Percentiles rank a stretch among this genome's conserved stretches.
Evolutionary conservation across 2,329 filamentous ascomycete genomes (phyloP).

Genomic region (Aspergillus brasiliensis): DNA sequence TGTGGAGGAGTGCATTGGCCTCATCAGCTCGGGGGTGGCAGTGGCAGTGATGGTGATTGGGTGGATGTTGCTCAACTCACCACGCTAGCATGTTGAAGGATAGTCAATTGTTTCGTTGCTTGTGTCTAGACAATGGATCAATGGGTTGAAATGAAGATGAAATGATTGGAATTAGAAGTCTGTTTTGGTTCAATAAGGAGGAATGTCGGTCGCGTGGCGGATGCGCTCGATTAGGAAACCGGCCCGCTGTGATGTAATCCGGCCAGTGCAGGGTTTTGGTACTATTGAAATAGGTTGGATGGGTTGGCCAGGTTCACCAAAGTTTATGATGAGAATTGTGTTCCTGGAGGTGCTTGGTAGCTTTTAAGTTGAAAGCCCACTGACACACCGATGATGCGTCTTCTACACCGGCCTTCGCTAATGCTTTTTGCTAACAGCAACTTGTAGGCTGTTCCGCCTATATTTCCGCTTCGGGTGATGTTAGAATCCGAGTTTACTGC

Average conservation of each 20-base stretch:
- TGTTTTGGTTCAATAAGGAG: neutral
- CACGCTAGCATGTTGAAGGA: neutral
- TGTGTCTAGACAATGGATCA: too few relatives aligned
- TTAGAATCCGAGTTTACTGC: too few relatives aligned
- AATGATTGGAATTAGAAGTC: neutral
- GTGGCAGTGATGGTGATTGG: neutral
- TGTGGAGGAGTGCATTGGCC: neutral
- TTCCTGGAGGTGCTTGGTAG: too few relatives aligned
- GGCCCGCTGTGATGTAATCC: conserved; percentile 6
- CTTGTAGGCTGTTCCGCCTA: too few relatives aligned
- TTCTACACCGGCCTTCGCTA: too few relatives aligned
- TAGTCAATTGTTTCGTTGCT: neutral
- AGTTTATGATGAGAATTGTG: too few relatives aligned
- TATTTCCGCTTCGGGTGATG: too few relatives aligned
- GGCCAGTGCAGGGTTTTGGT: neutral
- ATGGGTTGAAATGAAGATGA: neutral
- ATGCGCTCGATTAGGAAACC: neutral
- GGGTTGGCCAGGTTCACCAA: neutral
- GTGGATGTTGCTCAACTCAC: neutral
- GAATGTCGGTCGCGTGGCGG: neutral
- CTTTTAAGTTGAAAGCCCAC: too few relatives aligned
- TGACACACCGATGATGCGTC: too few relatives aligned
- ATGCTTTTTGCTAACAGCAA: too few relatives aligned
- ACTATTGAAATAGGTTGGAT: neutral
- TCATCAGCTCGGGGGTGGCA: neutral